Percentiles rank a stretch among this genome's conserved stretches.
phyloP scores from a whole-genome alignment of 768 basidiomycete genomes.

The Cystofilobasidium bisporidii region DNA sequence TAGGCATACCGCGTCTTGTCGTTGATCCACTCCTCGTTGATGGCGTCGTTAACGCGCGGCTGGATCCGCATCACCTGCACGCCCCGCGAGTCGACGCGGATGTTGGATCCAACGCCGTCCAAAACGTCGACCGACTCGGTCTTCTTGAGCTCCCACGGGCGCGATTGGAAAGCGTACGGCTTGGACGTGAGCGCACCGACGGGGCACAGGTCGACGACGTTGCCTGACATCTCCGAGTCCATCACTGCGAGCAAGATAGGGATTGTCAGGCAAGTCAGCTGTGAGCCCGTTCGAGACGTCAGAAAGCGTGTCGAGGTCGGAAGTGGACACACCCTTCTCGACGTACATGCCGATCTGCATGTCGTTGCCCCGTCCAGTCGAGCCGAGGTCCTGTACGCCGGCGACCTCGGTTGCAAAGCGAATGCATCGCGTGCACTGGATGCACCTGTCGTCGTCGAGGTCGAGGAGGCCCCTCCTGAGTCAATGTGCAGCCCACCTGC shows the following conservation, averaged over 20 bases:
- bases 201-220: slow-evolving; percentile 81
- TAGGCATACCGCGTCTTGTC: slow-evolving; percentile 97
- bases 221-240: slow-evolving; percentile 94
- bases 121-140: slow-evolving; percentile 93
- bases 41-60: slow-evolving; percentile 89
- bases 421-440: slow-evolving; percentile 98
- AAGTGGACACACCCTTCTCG: slow-evolving; percentile 50
- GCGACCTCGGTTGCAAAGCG: slow-evolving; percentile 99
- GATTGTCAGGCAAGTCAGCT: not conserved
- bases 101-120: slow-evolving; percentile 93
- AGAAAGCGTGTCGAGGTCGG: not conserved
- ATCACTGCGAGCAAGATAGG: slow-evolving; percentile 46
- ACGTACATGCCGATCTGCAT: slow-evolving; percentile 98
- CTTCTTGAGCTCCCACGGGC: slow-evolving; percentile 97
- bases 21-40: slow-evolving; percentile 99
- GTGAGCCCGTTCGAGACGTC: not conserved
- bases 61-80: slow-evolving; percentile 96
- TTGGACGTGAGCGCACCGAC: slow-evolving; percentile 97
- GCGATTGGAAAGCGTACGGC: slow-evolving; percentile 93
- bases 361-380: slow-evolving; percentile 94
- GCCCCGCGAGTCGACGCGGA: slow-evolving; percentile 88
- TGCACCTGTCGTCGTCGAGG: slow-evolving; percentile 61
- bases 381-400: slow-evolving; percentile 93
- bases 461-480: too few relatives aligned
- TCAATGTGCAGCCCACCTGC: too few relatives aligned